A percentile compares a stretch with the other conserved stretches of the same genome.
Evolutionary conservation across 768 basidiomycete genomes (phyloP).

Genomic region (Cystofilobasidium capitatum): DNA sequence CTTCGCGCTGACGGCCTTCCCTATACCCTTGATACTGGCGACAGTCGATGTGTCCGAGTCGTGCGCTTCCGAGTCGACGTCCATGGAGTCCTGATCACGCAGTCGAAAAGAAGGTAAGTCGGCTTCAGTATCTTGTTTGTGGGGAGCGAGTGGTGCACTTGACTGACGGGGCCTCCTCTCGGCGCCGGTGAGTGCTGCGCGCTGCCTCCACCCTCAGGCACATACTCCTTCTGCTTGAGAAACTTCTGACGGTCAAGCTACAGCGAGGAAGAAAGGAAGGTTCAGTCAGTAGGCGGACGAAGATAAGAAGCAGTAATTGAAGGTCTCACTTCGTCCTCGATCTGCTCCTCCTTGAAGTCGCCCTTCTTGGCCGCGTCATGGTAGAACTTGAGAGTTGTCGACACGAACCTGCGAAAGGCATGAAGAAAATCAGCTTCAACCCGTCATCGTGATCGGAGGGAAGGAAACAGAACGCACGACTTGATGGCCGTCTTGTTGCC

Average conservation of each 20-base stretch:
- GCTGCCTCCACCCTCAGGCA: background rate
- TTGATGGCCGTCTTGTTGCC: constrained; percentile 89
- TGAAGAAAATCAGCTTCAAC: background rate
- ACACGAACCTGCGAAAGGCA: constrained; percentile 37
- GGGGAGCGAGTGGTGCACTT: background rate
- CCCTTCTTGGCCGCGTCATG: constrained; percentile 8
- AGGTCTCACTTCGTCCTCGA: constrained; percentile 15
- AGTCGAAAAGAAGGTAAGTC: background rate
- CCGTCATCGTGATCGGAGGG: background rate
- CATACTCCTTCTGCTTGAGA: background rate
- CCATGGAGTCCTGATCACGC: too few species aligned
- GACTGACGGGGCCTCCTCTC: background rate
- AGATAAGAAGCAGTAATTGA: background rate
- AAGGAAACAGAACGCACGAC: constrained; percentile 47
- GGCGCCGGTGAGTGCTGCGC: background rate
- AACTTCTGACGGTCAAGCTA: background rate
- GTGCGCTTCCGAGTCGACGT: constrained; percentile 36
- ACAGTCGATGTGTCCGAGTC: constrained; percentile 38
- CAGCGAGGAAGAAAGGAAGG: background rate
- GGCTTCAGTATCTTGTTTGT: background rate
- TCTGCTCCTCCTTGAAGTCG: constrained; percentile 15
- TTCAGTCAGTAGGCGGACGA: background rate
- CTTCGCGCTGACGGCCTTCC: constrained; percentile 21
- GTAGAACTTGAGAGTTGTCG: constrained; percentile 36
- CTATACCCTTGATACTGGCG: background rate